These are phyloP conservation scores for Brassica balearica DNA, from an alignment of 441 rosid species.

Conservation along the genomic window DNA sequence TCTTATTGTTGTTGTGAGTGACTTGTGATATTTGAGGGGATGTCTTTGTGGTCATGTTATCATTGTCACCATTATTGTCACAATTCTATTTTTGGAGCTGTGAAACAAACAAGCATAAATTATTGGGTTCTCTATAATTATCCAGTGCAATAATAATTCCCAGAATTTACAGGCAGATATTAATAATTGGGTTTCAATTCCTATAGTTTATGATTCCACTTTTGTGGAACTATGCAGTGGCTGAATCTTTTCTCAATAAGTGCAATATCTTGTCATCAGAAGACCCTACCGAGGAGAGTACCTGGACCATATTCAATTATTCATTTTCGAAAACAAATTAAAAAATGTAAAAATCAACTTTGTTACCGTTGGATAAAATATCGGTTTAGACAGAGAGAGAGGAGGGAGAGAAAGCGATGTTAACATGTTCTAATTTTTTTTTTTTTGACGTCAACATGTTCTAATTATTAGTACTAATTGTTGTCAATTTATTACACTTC, in stretches of 20 bases:
- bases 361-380: not conserved
- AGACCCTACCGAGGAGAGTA: slow-evolving; percentile 34
- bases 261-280: slow-evolving; percentile 24
- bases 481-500: not conserved
- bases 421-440: not conserved
- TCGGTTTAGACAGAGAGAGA: not conserved
- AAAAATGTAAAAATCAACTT: not conserved
- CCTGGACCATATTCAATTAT: slow-evolving; percentile 15
- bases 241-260: slow-evolving; percentile 30
- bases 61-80: slow-evolving; percentile 17
- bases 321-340: not conserved
- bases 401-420: slow-evolving; percentile 5
- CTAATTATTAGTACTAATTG: too few species aligned
- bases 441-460: too few species aligned
- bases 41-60: slow-evolving; percentile 16
- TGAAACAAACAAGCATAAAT: slow-evolving; percentile 1
- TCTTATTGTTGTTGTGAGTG: slow-evolving; percentile 1
- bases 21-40: not conserved
- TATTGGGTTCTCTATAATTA: slow-evolving; percentile 25
- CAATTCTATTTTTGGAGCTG: slow-evolving; percentile 9
- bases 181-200: not conserved
- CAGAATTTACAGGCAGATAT: slow-evolving; percentile 15
- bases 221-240: slow-evolving; percentile 40
- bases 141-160: slow-evolving; percentile 32
- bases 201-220: slow-evolving; percentile 28